Evolutionary conservation across 345 rosid genomes (phyloP).

Genomic region (Clausena lansium): DNA sequence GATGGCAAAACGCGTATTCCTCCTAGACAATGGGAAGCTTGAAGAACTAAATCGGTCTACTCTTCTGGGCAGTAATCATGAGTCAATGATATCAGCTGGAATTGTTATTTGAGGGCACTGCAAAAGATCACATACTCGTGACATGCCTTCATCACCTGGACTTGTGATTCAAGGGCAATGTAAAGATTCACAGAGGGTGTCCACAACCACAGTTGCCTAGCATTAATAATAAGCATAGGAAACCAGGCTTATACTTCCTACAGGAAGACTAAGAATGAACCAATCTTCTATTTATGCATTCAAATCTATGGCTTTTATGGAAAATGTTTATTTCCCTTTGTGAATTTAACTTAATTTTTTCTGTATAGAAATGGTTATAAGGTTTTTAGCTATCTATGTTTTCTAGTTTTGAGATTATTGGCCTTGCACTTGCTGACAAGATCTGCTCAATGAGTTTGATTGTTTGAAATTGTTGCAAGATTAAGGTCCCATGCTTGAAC

Average conservation of each 20-base stretch:
- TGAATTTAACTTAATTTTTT: background rate
- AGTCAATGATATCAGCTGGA: constrained; percentile 39
- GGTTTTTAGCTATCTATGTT: background rate
- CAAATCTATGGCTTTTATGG: background rate
- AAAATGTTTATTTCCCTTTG: background rate
- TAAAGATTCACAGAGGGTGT: background rate
- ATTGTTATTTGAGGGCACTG: constrained; percentile 45
- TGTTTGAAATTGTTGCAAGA: background rate
- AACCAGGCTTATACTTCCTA: background rate
- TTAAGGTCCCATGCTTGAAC: background rate
- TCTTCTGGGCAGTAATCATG: constrained; percentile 36
- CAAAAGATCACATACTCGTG: too few species aligned
- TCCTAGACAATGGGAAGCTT: constrained; percentile 66
- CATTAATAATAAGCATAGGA: background rate
- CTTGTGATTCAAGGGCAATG: background rate
- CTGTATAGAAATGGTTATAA: background rate
- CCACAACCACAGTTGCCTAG: background rate
- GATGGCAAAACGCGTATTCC: constrained; percentile 76
- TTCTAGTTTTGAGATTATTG: too few species aligned
- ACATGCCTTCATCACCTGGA: background rate
- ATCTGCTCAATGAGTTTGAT: background rate
- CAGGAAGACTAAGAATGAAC: background rate
- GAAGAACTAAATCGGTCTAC: constrained; percentile 54
- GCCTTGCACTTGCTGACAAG: too few species aligned
- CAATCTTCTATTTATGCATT: background rate